These are phyloP conservation scores for Cutaneotrichosporon spelunceum DNA, from an alignment of 1,284 basidiomycete species.

Conservation along the genomic window DNA sequence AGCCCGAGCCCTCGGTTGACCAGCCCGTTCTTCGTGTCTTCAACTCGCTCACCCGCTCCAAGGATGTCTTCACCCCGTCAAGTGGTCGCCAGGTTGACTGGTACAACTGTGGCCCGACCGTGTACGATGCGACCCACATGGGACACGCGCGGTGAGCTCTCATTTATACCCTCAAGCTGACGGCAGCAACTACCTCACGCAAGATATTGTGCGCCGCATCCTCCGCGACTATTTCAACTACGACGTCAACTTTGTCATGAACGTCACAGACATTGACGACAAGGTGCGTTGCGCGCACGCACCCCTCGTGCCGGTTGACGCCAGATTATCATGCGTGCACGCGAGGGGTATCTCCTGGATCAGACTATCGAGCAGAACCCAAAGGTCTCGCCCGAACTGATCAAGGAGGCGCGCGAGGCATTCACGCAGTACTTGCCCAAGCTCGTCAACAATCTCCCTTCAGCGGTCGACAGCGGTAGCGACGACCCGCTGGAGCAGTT, in stretches of 20 bases:
- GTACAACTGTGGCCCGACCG: conserved; percentile 99
- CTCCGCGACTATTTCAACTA: conserved; percentile 95
- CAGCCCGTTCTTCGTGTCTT: conserved; percentile 70
- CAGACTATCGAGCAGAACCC: conserved; percentile 41
- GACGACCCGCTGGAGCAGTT: conserved; percentile 59
- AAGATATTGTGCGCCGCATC: conserved; percentile 90
- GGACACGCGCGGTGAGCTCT: conserved; percentile 83
- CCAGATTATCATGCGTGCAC: conserved; percentile 84
- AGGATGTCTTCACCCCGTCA: conserved; percentile 81
- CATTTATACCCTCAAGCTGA: neutral
- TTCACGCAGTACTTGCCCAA: conserved; percentile 60
- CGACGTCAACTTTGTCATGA: conserved; percentile 98
- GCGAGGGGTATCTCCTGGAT: conserved; percentile 73
- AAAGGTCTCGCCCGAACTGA: conserved; percentile 38
- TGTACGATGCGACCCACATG: conserved; percentile 98
- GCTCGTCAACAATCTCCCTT: conserved; percentile 59
- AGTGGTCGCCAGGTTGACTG: conserved; percentile 87
- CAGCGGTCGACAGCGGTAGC: conserved; percentile 60
- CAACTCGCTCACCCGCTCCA: conserved; percentile 89
- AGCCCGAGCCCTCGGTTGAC: conserved; percentile 32
- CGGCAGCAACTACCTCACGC: conserved; percentile 91
- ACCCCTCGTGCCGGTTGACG: conserved; percentile 7
- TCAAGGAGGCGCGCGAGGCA: conserved; percentile 42
- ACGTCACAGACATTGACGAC: conserved; percentile 99
- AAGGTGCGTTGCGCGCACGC: conserved; percentile 62